phyloP scores from a whole-genome alignment of 176 grass and related monocot genomes.

The Alopecurus myosuroides region DNA sequence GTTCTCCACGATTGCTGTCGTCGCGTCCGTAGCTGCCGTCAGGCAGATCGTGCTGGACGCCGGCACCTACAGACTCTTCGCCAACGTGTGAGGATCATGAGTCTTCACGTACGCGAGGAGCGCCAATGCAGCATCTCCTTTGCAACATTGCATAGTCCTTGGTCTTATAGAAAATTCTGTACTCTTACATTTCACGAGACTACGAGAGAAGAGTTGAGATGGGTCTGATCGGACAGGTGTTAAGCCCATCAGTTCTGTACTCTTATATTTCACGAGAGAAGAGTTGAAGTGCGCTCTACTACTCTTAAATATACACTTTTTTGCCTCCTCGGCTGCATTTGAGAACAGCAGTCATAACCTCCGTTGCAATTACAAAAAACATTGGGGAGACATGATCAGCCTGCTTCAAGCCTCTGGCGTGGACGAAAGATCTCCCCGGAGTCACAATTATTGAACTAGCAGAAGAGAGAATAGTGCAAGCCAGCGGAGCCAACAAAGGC shows the following conservation, averaged over 20 bases:
- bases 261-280: not conserved
- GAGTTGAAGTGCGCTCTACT: not conserved
- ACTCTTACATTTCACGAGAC: too few relatives aligned
- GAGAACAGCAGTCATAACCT: too few relatives aligned
- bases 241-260: not conserved
- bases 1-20: constrained; percentile 50
- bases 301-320: not conserved
- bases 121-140: not conserved
- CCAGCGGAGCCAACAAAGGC: too few relatives aligned
- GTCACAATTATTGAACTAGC: too few relatives aligned
- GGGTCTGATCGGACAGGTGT: not conserved
- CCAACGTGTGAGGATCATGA: constrained; percentile 53
- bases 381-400: too few relatives aligned
- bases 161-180: too few relatives aligned
- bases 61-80: constrained; percentile 75
- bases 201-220: too few relatives aligned
- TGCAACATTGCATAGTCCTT: not conserved
- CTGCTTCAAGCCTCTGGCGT: too few relatives aligned
- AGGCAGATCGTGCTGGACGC: constrained; percentile 81
- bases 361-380: too few relatives aligned
- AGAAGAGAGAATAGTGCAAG: too few relatives aligned
- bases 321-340: too few relatives aligned
- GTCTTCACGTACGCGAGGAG: not conserved
- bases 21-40: constrained; percentile 63
- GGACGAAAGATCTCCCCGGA: too few relatives aligned